Base-by-base conservation (phyloP, 73 alveolate genomes). In the Paramecium primaurelia region DNA sequence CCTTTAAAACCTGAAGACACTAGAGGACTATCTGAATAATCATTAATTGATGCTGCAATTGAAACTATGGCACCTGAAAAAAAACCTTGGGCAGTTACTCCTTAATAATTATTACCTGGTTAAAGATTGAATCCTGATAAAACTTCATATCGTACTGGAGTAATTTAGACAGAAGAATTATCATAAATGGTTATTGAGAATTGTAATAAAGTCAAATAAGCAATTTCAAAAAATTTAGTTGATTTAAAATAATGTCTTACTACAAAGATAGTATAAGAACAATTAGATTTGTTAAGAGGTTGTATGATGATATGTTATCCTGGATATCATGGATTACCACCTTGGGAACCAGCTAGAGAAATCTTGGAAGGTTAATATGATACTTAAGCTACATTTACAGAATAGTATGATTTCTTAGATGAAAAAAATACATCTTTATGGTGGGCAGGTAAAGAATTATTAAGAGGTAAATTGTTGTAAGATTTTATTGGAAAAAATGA, bases 301-400 rank as follows among this genome's bases (percentile, higher is more conserved):
- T 95, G 98, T 47, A 95, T 93, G n/a, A 98, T 96, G 99, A 98
- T 97, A 93, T 98, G 98, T 14, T 98, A 98, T 85, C 99, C 99
- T 45, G 99, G 99, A 11, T 98, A 97, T 77, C 96, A 97, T 84
- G 99, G 99, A 47, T 93, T 98, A 14, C 99, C 99, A 8, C 98
- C 95, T 59, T 98, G 99, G 99, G 99, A 98, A 93, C 99, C 99
- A 20, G 97, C 97, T 20, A 93, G 95, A 77, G 97, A 97, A 25
- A 83, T 97, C 22, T 92, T 98, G 34, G 99, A 98, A 93, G 98
- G 93, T 89, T 92, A 94, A 40, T 97, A 92, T 93, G 97, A 97
- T 83, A 94, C 86, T 59, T 93, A 92, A 92, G 87, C 94, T 92
- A 93, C 92, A 91, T 93, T 51, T 22, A 93, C 95, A 58, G 99